Evolutionary conservation across 2,329 filamentous ascomycete genomes (phyloP).

Genomic region (Aspergillus quadricinctus): DNA sequence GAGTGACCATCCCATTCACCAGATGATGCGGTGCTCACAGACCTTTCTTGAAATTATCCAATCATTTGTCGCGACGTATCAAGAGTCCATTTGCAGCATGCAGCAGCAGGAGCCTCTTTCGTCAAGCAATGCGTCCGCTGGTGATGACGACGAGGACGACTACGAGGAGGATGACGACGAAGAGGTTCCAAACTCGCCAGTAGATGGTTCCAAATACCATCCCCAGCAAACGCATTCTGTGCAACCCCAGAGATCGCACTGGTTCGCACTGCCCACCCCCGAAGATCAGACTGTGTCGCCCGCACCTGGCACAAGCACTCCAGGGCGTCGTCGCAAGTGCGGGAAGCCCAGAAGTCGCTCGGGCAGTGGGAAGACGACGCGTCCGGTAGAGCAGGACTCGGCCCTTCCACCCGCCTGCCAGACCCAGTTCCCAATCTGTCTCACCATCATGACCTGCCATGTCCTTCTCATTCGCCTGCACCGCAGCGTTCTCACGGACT

Average conservation of each 20-base stretch:
- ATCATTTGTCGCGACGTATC: not conserved
- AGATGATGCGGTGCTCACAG: not conserved
- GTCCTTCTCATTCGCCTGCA: not conserved
- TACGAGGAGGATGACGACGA: not conserved
- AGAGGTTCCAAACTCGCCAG: not conserved
- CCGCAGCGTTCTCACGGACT: not conserved
- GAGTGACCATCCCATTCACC: not conserved
- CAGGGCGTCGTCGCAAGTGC: not conserved
- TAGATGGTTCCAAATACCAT: not conserved
- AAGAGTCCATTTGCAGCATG: not conserved
- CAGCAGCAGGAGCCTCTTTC: not conserved
- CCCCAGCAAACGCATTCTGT: too few relatives aligned
- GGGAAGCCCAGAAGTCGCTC: not conserved
- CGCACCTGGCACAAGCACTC: not conserved
- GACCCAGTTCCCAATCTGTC: conserved; percentile 1
- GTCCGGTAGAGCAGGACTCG: not conserved
- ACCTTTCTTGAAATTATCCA: not conserved
- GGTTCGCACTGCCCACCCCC: not conserved
- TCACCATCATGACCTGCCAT: conserved; percentile 1
- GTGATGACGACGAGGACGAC: not conserved
- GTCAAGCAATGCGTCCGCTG: not conserved
- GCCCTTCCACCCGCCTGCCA: conserved; percentile 1
- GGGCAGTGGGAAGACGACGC: not conserved
- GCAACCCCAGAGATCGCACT: not conserved
- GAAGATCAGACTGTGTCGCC: not conserved